These are phyloP conservation scores for Apiospora hydei DNA, from an alignment of 2,329 filamentous ascomycete genomes.

Conservation along the genomic window DNA sequence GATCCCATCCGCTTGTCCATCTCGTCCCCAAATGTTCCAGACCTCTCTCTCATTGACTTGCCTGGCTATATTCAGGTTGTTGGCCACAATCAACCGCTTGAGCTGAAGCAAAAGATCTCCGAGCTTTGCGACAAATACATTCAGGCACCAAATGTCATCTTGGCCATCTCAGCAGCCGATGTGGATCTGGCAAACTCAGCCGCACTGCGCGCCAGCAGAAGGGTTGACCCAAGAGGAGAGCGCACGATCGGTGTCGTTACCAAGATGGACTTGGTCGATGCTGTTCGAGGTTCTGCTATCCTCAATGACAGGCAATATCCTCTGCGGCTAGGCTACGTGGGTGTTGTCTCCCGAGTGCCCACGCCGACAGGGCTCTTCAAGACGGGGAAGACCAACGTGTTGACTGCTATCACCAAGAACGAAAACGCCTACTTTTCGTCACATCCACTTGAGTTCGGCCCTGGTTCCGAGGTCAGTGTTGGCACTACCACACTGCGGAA, in stretches of 20 bases:
- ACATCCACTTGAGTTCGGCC: conserved; percentile 81
- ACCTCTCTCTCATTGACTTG: conserved; percentile 93
- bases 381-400: conserved; percentile 80
- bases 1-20: conserved; percentile 96
- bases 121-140: conserved; percentile 99
- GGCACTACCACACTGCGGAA: conserved; percentile 89
- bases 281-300: conserved; percentile 77
- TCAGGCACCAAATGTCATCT: conserved; percentile 91
- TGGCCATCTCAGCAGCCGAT: conserved; percentile 96
- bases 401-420: conserved; percentile 83
- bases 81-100: conserved; percentile 85
- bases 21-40: conserved; percentile 93
- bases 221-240: conserved; percentile 93
- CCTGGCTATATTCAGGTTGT: conserved; percentile 98
- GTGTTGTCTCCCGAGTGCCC: conserved; percentile 88
- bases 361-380: conserved; percentile 78
- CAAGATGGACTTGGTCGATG: conserved; percentile 97
- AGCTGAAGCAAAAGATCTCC: conserved; percentile 94
- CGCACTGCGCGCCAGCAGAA: conserved; percentile 84
- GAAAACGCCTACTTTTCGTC: conserved; percentile 87
- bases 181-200: conserved; percentile 98
- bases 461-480: conserved; percentile 74
- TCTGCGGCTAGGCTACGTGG: conserved; percentile 92
- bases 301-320: conserved; percentile 92
- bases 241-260: conserved; percentile 98